Conservation (phyloP, 352 stramenopile species). For the Aphanomyces stellatus region DNA sequence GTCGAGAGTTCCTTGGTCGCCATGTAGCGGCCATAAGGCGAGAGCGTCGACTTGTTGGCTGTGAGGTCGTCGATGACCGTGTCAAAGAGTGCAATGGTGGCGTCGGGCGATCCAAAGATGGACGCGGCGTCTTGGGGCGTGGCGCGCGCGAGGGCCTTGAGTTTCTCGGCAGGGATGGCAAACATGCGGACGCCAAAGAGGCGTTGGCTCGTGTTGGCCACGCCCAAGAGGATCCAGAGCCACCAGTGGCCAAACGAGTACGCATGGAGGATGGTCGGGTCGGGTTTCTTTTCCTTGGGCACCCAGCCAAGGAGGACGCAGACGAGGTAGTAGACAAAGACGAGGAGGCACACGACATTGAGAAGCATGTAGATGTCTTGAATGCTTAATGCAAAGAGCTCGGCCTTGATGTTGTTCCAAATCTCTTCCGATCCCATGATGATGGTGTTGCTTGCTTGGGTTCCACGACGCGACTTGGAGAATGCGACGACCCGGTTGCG, state of each 20-base stretch:
- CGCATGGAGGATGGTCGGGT: neutral
- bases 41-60: conserved; percentile 3
- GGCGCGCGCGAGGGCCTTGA: neutral
- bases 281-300: conserved; percentile 11
- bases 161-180: conserved; percentile 8
- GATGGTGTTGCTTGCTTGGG: no score
- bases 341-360: conserved; percentile 12
- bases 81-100: conserved; percentile 8
- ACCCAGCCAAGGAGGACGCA: neutral
- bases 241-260: conserved; percentile 20
- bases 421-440: conserved; percentile 5
- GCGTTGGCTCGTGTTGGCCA: neutral
- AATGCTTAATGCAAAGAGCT: neutral
- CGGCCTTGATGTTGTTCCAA: neutral
- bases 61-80: conserved; percentile 13
- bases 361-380: conserved; percentile 19
- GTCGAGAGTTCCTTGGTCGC: neutral
- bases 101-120: conserved; percentile 1
- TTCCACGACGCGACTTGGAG: neutral
- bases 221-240: neutral
- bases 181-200: conserved; percentile 12
- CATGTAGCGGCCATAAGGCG: conserved; percentile 11
- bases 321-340: conserved; percentile 18
- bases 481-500: neutral
- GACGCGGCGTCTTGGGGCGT: conserved; percentile 10